Percentiles rank a stretch among this genome's conserved stretches.
These are phyloP conservation scores for Hyphodiscus sp. DNA, from an alignment of 2,329 filamentous ascomycete genomes.

Conservation along the genomic window DNA sequence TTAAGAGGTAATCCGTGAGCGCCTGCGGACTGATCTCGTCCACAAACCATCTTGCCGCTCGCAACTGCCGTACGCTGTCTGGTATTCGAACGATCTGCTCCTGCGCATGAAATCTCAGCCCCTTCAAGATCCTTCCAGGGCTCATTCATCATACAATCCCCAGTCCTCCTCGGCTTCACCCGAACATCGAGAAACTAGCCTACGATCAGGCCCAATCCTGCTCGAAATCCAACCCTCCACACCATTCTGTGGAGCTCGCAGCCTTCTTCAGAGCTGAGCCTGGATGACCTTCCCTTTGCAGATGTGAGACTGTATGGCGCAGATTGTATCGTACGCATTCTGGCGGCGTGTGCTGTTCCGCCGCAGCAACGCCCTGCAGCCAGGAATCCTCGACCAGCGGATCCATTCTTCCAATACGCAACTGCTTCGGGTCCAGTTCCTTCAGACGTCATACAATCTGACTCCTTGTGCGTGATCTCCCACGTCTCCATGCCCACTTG, in stretches of 20 bases:
- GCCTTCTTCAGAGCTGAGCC: background rate
- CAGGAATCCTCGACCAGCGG: background rate
- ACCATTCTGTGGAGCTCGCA: background rate
- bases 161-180: background rate
- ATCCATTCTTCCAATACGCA: slow-evolving; percentile 16
- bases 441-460: background rate
- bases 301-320: background rate
- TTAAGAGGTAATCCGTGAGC: background rate
- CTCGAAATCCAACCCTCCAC: background rate
- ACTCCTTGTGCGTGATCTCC: slow-evolving; percentile 4
- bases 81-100: slow-evolving; percentile 9
- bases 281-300: background rate
- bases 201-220: background rate
- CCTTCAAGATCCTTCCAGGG: background rate
- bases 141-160: background rate
- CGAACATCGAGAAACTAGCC: background rate
- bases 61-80: slow-evolving; percentile 12
- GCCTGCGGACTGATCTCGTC: too few species aligned
- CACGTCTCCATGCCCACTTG: slow-evolving; percentile 5
- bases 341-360: background rate
- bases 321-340: background rate
- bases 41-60: slow-evolving; percentile 8
- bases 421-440: slow-evolving; percentile 5
- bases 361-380: too few species aligned
- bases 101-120: slow-evolving; percentile 15